These are phyloP conservation scores for Hanseniaspora guilliermondii DNA, from an alignment of 805 yeast species.

Conservation along the genomic window DNA sequence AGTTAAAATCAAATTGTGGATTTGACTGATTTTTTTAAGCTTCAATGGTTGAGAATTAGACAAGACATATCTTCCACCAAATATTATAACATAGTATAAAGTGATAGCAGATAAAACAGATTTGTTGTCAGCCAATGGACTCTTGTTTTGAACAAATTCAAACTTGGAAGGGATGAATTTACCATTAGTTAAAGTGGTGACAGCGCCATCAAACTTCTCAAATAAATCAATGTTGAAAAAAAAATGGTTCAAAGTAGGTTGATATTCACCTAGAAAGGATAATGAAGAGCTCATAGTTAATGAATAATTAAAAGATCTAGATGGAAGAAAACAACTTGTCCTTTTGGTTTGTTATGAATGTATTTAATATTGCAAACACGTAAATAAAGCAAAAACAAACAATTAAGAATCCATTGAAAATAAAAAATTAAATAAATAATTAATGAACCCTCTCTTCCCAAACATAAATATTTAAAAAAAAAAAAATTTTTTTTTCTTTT, in stretches of 20 bases:
- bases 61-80: constrained; percentile 69
- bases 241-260: constrained; percentile 27
- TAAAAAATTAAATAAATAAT: too few relatives aligned
- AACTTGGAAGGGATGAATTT: constrained; percentile 36
- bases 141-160: constrained; percentile 48
- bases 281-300: neutral
- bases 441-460: too few relatives aligned
- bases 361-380: too few relatives aligned
- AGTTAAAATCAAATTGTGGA: constrained; percentile 73
- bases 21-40: constrained; percentile 63
- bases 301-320: too few relatives aligned
- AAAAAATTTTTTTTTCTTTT: too few relatives aligned
- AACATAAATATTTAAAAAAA: too few relatives aligned
- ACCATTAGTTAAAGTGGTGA: constrained; percentile 20
- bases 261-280: constrained; percentile 7
- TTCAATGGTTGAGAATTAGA: constrained; percentile 52
- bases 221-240: constrained; percentile 28
- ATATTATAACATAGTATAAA: constrained; percentile 65
- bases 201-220: constrained; percentile 22
- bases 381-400: too few relatives aligned
- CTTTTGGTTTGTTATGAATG: too few relatives aligned
- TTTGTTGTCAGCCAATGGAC: constrained; percentile 54
- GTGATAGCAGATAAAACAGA: constrained; percentile 49
- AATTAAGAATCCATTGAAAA: too few relatives aligned
- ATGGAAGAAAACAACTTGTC: too few relatives aligned